A percentile compares a stretch with the other conserved stretches of the same genome.
Conservation (phyloP, 495 filamentous ascomycete genomes). For the Xanthoparmelia taractica region DNA sequence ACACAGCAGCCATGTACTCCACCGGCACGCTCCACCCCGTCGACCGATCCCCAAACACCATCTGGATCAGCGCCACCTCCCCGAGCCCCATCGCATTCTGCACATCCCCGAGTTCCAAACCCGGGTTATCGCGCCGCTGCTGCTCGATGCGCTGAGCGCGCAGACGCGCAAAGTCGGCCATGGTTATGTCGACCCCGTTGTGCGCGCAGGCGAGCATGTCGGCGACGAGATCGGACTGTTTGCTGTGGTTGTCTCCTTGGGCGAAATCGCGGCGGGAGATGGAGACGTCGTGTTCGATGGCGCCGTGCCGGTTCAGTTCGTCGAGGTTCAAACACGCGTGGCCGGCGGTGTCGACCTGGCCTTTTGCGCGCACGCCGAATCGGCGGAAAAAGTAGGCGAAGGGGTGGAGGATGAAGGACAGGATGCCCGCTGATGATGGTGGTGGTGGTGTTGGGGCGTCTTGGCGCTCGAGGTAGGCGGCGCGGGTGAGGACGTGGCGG, state of each 20-base stretch:
- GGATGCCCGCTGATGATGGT: too few relatives aligned
- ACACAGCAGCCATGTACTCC: conserved; percentile 12
- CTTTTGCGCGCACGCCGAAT: conserved; percentile 24
- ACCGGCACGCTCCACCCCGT: conserved; percentile 4
- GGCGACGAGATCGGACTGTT: conserved; percentile 23
- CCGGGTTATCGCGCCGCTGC: conserved; percentile 23
- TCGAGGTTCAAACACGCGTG: conserved; percentile 27
- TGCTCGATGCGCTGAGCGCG: conserved; percentile 19
- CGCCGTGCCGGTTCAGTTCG: conserved; percentile 27
- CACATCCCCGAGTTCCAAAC: conserved; percentile 13
- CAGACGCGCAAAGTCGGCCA: conserved; percentile 21
- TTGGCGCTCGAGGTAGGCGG: conserved; percentile 10
- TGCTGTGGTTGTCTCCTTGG: conserved; percentile 25
- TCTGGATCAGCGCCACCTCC: conserved; percentile 14
- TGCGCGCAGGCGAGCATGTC: conserved; percentile 20
- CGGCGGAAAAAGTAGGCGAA: conserved; percentile 22
- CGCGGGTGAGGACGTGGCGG: conserved; percentile 7
- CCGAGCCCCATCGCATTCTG: conserved; percentile 15
- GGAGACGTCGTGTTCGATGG: conserved; percentile 34
- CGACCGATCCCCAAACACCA: conserved; percentile 12
- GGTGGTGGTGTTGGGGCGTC: not conserved
- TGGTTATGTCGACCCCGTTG: conserved; percentile 21
- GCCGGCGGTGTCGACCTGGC: conserved; percentile 23
- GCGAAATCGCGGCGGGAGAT: conserved; percentile 28
- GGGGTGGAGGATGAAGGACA: conserved; percentile 22